A percentile compares a stretch with the other conserved stretches of the same genome.
phyloP scores from a whole-genome alignment of 495 filamentous ascomycete species.

The Podospora tetraspora region DNA sequence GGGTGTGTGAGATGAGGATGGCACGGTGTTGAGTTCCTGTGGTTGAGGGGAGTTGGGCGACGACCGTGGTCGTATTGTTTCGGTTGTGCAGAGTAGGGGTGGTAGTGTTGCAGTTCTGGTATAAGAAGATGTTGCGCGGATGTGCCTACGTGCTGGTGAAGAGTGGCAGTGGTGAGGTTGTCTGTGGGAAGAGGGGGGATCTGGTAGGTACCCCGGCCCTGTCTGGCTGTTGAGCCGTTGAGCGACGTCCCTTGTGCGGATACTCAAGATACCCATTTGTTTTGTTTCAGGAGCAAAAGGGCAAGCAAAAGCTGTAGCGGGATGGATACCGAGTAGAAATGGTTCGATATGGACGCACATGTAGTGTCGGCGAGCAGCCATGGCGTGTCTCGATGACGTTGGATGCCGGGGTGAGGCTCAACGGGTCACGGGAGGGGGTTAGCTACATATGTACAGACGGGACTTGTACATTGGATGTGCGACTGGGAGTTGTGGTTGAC shows the following conservation, averaged over 20 bases:
- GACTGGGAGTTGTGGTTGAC: not conserved
- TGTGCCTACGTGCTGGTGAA: not conserved
- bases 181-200: not conserved
- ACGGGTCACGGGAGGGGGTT: not conserved
- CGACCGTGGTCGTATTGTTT: not conserved
- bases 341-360: not conserved
- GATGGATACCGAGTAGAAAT: not conserved
- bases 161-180: not conserved
- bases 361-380: not conserved
- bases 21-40: not conserved
- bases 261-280: not conserved
- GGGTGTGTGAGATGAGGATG: not conserved
- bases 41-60: not conserved
- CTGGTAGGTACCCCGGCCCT: not conserved
- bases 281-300: not conserved
- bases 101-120: not conserved
- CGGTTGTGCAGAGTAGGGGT: not conserved
- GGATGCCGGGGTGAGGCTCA: not conserved
- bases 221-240: not conserved
- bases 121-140: not conserved
- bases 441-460: not conserved
- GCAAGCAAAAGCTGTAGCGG: not conserved
- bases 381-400: not conserved
- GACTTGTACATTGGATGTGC: not conserved
- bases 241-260: not conserved